A percentile compares a stretch with the other conserved stretches of the same genome.
phyloP scores from a whole-genome alignment of 495 filamentous ascomycete species.

The Neurospora sp. region DNA sequence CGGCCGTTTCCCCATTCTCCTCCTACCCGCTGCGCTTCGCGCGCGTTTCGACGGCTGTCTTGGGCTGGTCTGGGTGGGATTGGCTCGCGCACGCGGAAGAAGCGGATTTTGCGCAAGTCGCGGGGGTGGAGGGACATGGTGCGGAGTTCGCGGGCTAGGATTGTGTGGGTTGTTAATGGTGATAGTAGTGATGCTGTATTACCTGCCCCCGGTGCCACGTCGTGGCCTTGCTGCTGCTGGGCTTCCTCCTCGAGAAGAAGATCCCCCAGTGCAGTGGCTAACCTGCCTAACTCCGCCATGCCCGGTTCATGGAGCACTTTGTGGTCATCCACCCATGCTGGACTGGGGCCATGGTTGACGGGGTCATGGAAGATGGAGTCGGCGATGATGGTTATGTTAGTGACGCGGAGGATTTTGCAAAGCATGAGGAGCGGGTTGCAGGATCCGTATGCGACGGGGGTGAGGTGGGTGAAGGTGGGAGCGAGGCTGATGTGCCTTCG shows the following conservation, averaged over 20 bases:
- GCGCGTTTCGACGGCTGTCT: neutral
- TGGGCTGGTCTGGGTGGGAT: neutral
- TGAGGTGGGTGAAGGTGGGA: neutral
- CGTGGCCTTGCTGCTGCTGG: no score
- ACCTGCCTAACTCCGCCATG: fast-evolving
- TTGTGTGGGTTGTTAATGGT: neutral
- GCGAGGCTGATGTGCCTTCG: neutral
- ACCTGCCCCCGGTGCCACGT: no score
- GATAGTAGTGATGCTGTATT: no score
- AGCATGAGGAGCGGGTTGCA: neutral
- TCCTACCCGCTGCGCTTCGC: neutral
- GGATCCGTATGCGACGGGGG: neutral
- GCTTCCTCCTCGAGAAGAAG: neutral
- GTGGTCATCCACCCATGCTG: neutral
- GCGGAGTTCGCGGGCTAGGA: neutral
- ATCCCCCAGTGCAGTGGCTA: neutral
- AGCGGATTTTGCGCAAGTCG: neutral
- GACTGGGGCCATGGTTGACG: neutral
- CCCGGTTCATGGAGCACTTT: neutral
- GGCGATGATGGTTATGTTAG: neutral
- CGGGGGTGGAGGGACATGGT: neutral
- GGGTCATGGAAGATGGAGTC: neutral
- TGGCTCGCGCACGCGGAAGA: neutral
- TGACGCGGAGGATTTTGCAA: neutral
- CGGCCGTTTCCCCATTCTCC: neutral